A percentile compares a stretch with the other conserved stretches of the same genome.
phyloP scores from a whole-genome alignment of 768 basidiomycete genomes.

The Panaeolus papilionaceus region DNA sequence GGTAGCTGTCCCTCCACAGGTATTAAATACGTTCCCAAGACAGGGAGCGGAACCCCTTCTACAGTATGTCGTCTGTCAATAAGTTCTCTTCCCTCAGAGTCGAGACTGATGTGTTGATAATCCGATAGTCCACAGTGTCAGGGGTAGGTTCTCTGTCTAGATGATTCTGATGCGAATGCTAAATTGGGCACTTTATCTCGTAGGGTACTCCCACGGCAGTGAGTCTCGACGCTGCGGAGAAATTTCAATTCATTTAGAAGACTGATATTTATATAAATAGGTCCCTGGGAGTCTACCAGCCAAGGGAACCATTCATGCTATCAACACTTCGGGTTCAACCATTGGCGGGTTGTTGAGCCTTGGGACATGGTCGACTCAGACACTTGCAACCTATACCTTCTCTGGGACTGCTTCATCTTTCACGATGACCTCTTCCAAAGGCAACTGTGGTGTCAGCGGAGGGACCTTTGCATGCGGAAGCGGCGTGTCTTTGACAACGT shows the following conservation, averaged over 20 bases:
- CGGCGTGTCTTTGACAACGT: slow-evolving; percentile 51
- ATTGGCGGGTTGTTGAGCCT: slow-evolving; percentile 58
- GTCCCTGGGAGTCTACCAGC: slow-evolving; percentile 42
- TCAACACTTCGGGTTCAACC: slow-evolving; percentile 36
- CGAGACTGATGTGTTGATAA: slow-evolving; percentile 5
- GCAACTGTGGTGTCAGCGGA: slow-evolving; percentile 55
- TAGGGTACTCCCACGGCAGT: slow-evolving; percentile 26
- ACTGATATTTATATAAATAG: slow-evolving; percentile 20
- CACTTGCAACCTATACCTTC: slow-evolving; percentile 59
- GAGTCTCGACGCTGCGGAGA: slow-evolving; percentile 17
- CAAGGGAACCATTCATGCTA: slow-evolving; percentile 53
- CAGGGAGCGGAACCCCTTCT: slow-evolving; percentile 30
- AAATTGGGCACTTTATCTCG: slow-evolving; percentile 4
- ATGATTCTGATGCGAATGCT: not conserved
- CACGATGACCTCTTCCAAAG: slow-evolving; percentile 65
- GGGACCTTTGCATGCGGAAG: slow-evolving; percentile 58
- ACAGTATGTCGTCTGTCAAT: not conserved
- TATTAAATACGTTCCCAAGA: slow-evolving; percentile 67
- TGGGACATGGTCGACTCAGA: slow-evolving; percentile 69
- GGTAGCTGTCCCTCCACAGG: slow-evolving; percentile 62
- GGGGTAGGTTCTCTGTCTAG: slow-evolving; percentile 3
- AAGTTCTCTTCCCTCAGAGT: not conserved
- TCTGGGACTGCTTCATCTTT: slow-evolving; percentile 55
- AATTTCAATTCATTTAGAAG: not conserved
- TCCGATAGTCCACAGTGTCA: not conserved